Conservation (phyloP, 148 eudicot genomes). For the Camellia granthamiana region DNA sequence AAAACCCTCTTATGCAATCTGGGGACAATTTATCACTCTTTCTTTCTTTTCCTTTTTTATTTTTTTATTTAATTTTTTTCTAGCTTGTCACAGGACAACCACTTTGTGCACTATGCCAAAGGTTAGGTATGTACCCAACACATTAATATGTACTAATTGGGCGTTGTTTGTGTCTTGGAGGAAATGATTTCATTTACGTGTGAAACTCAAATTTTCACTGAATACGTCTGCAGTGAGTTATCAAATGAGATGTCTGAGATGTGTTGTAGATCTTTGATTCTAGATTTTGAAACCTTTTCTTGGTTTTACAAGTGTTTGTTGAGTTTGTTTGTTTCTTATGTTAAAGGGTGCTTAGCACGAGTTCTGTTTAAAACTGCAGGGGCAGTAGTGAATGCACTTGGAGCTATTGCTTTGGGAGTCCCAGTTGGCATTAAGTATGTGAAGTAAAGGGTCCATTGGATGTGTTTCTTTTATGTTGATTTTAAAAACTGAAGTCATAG, state of each 20-base stretch:
- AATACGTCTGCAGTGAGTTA: background rate
- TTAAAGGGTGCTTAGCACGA: background rate
- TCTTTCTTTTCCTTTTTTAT: background rate
- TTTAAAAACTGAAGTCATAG: conserved; percentile 5
- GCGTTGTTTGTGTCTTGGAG: background rate
- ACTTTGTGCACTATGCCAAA: too few relatives aligned
- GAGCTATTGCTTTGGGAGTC: conserved; percentile 89
- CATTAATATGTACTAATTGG: too few relatives aligned
- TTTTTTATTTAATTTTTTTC: background rate
- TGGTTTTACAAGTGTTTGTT: background rate
- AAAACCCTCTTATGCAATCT: background rate
- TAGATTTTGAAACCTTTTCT: background rate
- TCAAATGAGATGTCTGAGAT: background rate
- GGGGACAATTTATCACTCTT: background rate
- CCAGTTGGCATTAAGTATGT: conserved; percentile 83
- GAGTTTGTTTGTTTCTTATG: conserved; percentile 3
- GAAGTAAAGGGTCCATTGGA: conserved; percentile 10
- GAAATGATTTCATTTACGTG: too few relatives aligned
- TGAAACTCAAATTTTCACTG: background rate
- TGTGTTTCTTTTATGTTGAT: conserved; percentile 9
- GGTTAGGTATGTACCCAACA: too few relatives aligned
- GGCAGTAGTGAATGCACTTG: conserved; percentile 60
- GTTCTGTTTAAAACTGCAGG: conserved; percentile 40
- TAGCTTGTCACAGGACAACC: too few relatives aligned
- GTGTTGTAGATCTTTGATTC: conserved; percentile 17